Conservation (phyloP, 176 grass and related monocot genomes). For the Otatea glauca region DNA sequence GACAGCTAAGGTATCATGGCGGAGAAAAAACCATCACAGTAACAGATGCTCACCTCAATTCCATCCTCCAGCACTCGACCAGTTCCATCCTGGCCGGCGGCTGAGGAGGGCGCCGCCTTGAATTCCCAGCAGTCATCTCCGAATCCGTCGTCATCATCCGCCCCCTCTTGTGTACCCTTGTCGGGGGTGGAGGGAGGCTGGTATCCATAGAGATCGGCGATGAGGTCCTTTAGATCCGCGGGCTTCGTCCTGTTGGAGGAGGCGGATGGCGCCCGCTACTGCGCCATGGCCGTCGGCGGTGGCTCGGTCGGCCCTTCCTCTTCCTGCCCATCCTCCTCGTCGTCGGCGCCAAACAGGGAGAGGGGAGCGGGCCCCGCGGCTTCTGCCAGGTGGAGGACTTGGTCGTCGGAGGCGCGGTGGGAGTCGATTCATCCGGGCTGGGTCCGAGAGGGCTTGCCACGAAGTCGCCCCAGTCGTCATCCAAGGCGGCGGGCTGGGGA, state of each 20-base stretch:
- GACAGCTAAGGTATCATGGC: not conserved
- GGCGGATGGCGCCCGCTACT: not conserved
- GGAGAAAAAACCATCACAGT: not conserved
- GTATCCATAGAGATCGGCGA: conserved; percentile 52
- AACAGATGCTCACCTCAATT: conserved; percentile 38
- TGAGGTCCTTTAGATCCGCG: conserved; percentile 55
- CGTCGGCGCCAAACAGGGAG: no score
- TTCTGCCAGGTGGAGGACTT: no score
- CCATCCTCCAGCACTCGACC: not conserved
- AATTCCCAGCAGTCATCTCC: conserved; percentile 57
- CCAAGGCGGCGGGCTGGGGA: no score
- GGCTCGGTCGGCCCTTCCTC: no score
- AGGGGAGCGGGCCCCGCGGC: no score
- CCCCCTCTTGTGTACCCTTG: not conserved
- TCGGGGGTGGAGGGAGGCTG: not conserved
- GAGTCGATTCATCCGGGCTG: not conserved
- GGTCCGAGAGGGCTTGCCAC: no score
- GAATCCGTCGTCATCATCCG: conserved; percentile 25
- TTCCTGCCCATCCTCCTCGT: no score
- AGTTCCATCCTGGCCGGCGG: not conserved
- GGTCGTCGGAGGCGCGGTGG: no score
- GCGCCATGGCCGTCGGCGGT: no score
- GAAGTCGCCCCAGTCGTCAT: no score
- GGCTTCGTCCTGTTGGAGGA: not conserved
- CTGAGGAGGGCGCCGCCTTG: conserved; percentile 38